A percentile compares a stretch with the other conserved stretches of the same genome.
phyloP scores from a whole-genome alignment of 345 rosid species.

The Capsella bursapastoris region DNA sequence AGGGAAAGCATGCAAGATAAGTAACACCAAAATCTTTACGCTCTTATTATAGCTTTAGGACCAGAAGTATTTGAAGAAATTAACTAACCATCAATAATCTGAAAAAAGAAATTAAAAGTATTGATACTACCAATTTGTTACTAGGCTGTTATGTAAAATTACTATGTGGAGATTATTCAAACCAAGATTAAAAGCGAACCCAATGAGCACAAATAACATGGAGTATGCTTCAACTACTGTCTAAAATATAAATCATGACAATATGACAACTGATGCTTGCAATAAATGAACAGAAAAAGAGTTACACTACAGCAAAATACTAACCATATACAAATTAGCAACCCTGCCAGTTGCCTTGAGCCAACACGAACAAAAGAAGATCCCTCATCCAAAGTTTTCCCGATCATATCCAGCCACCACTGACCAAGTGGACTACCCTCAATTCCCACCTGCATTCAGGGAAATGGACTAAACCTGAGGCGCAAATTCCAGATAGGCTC shows the following conservation, averaged over 20 bases:
- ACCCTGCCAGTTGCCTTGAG: constrained; percentile 80
- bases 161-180: constrained; percentile 4
- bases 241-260: background rate
- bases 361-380: constrained; percentile 76
- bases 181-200: constrained; percentile 1
- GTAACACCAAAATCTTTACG: constrained; percentile 1
- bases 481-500: background rate
- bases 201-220: constrained; percentile 23
- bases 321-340: constrained; percentile 81
- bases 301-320: constrained; percentile 18
- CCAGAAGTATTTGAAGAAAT: background rate
- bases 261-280: constrained; percentile 7
- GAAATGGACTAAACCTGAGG: constrained; percentile 13
- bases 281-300: constrained; percentile 20
- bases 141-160: constrained; percentile 16
- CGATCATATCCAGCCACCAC: constrained; percentile 81
- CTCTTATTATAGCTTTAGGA: background rate
- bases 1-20: constrained; percentile 15
- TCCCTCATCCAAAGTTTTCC: constrained; percentile 70
- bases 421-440: constrained; percentile 85
- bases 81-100: background rate
- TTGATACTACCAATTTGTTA: constrained; percentile 11
- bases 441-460: constrained; percentile 64
- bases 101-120: background rate
- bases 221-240: background rate